A percentile compares a stretch with the other conserved stretches of the same genome.
Evolutionary conservation across 352 stramenopile species (phyloP).

Genomic region (Globisporangium cylindrosporum): DNA sequence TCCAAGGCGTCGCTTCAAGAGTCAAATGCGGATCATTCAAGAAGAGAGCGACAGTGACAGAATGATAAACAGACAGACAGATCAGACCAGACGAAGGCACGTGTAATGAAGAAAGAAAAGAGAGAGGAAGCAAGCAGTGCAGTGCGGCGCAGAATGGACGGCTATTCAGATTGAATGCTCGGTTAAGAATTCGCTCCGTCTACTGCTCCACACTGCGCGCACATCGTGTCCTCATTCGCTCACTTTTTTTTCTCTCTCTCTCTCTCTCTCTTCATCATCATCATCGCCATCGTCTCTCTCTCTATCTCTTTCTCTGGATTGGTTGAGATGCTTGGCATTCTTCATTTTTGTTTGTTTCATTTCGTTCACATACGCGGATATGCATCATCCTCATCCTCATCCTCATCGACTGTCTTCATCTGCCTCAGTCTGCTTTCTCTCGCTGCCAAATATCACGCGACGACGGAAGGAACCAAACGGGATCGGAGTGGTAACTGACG

Average conservation of each 20-base stretch:
- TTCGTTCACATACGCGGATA: conserved; percentile 13
- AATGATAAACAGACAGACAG: not conserved
- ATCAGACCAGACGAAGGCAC: not conserved
- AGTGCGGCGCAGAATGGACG: not conserved
- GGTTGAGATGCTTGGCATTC: not conserved
- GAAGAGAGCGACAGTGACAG: not conserved
- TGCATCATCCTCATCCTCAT: not conserved
- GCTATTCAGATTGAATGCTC: not conserved
- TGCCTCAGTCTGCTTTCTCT: not conserved
- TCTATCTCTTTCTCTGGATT: not conserved
- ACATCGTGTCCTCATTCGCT: too few species aligned
- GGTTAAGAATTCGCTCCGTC: not conserved
- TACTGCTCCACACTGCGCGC: not conserved
- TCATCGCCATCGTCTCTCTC: not conserved
- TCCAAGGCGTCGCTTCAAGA: not conserved
- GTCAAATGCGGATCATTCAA: not conserved
- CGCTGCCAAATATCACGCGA: conserved; percentile 13
- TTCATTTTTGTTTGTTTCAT: conserved; percentile 9
- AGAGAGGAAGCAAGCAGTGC: not conserved
- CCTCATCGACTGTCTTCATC: not conserved
- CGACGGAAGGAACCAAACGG: not conserved
- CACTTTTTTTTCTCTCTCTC: not conserved
- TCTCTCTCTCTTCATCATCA: not conserved
- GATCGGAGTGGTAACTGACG: not conserved
- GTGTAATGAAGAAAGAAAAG: not conserved